Evolutionary conservation across 1,139 yeast species (phyloP), one percentile per base, ranked within the genome.

Genomic region (Zygotorulaspora mrakii): DNA sequence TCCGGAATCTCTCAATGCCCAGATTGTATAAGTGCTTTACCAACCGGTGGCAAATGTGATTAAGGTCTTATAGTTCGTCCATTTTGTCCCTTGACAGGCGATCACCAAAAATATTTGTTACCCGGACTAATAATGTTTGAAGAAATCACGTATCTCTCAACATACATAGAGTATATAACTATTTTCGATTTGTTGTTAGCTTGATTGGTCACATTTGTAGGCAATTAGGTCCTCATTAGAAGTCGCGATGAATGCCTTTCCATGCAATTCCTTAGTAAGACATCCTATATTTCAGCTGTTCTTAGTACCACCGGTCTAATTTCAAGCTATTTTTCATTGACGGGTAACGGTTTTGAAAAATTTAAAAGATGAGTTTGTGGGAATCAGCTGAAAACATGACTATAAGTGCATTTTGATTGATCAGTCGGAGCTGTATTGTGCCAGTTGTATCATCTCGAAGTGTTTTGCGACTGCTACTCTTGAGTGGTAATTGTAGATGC

Each of bases 351-450:
- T n/a, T n/a, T n/a, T 24, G 27, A 24, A 24, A 24, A 24, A 24
- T 24, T 24, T 24, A 9, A n/a, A 24, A 24, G 27, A 24, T 24
- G 27, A 20, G 13, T 11, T 6, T 20, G 22, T 6, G 22, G 8
- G 6, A 20, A 6, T 20, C 6, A 20, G 22, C 22, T 20, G 22
- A 20, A 20, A 20, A 20, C 9, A 11, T 11, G 95, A 87, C 66
- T 85, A 85, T 62, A 91, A 85, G 53, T 95, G 94, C 1, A 70
- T 84, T 23, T 75, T 87, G 42, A 29, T 24, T 11, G 40, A 5
- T 12, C 12, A 18, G 24, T 16, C 30, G 17, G 22, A n/a, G n/a
- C n/a, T n/a, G n/a, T n/a, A n/a, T n/a, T n/a, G n/a, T n/a, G n/a
- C n/a, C n/a, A n/a, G n/a, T n/a, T n/a, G n/a, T n/a, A n/a, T n/a